Percentiles rank a stretch among this genome's conserved stretches.
Evolutionary conservation across 2,329 filamentous ascomycete genomes (phyloP).

Genomic region (Chrysoporthe deuterocubensis): DNA sequence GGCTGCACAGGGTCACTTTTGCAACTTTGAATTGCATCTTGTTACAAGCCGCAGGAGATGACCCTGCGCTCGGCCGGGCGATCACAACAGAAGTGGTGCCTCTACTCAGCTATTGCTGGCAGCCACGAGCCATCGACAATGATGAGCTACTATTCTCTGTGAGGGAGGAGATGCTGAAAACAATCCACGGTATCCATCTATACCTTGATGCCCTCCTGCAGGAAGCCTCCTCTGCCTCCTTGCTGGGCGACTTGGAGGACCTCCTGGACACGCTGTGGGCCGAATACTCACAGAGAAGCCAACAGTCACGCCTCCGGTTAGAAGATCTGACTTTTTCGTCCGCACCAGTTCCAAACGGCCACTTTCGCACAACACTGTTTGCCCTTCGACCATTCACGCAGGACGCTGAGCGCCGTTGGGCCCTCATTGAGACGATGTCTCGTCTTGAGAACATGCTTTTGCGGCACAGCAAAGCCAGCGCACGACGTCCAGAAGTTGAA

Average conservation of each 20-base stretch:
- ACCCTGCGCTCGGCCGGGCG: constrained; percentile 63
- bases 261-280: constrained; percentile 72
- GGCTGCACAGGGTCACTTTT: constrained; percentile 74
- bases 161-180: constrained; percentile 78
- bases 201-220: constrained; percentile 63
- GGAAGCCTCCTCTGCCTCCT: constrained; percentile 44
- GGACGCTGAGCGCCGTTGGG: constrained; percentile 64
- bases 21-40: constrained; percentile 75
- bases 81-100: constrained; percentile 68
- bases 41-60: constrained; percentile 68
- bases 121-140: constrained; percentile 66
- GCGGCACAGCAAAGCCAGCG: constrained; percentile 35
- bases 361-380: constrained; percentile 55
- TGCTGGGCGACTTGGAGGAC: constrained; percentile 60
- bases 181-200: constrained; percentile 67
- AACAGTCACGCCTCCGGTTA: constrained; percentile 75
- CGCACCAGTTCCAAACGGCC: constrained; percentile 47
- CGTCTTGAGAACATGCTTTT: constrained; percentile 57
- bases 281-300: constrained; percentile 76
- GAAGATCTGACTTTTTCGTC: constrained; percentile 70
- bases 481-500: constrained; percentile 34
- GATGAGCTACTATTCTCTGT: constrained; percentile 65
- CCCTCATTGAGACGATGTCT: constrained; percentile 61
- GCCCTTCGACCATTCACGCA: constrained; percentile 56
- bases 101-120: constrained; percentile 77